Conservation (phyloP, 441 rosid genomes). For the Jatropha multifida region DNA sequence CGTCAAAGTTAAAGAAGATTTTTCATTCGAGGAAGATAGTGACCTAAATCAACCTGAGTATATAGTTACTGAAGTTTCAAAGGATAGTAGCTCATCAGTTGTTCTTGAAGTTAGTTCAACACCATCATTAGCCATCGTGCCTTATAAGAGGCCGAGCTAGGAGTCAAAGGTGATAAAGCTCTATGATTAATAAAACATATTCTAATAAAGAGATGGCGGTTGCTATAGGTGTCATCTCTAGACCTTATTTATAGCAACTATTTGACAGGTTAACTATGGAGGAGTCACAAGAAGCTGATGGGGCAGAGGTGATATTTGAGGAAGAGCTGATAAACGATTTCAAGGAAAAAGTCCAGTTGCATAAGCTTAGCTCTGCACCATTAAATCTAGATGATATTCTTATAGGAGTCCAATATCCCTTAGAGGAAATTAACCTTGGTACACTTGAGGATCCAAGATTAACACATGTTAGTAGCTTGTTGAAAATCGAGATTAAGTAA, state of each 20-base stretch:
- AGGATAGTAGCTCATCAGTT: too few relatives aligned
- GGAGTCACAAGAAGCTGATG: not conserved
- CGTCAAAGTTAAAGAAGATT: too few relatives aligned
- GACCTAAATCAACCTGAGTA: too few relatives aligned
- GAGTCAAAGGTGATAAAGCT: too few relatives aligned
- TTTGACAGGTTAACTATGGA: too few relatives aligned
- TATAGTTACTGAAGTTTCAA: too few relatives aligned
- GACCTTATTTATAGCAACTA: too few relatives aligned
- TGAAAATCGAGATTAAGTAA: accelerated
- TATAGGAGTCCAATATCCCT: not conserved
- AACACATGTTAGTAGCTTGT: not conserved
- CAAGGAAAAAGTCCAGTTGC: not conserved
- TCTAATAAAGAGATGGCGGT: not conserved
- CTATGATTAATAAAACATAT: too few relatives aligned
- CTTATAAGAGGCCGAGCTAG: too few relatives aligned
- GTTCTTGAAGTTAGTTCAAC: too few relatives aligned
- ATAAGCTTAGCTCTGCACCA: not conserved
- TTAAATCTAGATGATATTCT: not conserved
- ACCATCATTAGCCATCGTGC: too few relatives aligned
- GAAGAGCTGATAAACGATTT: not conserved
- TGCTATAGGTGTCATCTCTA: not conserved
- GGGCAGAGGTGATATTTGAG: not conserved
- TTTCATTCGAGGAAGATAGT: too few relatives aligned
- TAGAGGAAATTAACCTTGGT: not conserved
- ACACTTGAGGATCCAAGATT: not conserved